Conservation (phyloP, 805 yeast genomes). For the Saccharomycopsis oosterbeekiorum region DNA sequence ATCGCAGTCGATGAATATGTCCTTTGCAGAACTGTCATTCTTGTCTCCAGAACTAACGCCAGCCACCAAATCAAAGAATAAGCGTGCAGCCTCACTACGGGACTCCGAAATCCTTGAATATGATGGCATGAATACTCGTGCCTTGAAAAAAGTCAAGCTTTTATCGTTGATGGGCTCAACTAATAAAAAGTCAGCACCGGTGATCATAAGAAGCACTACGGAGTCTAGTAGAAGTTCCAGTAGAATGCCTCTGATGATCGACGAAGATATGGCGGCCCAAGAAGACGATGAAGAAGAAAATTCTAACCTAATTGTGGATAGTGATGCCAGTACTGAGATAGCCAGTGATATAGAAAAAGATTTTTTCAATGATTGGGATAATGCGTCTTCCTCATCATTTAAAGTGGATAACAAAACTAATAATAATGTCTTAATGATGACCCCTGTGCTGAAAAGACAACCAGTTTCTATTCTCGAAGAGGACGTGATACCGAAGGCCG, state of each 20-base stretch:
- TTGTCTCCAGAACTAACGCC: background rate
- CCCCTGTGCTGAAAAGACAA: conserved; percentile 11
- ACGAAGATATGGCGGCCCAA: too few relatives aligned
- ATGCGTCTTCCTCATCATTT: background rate
- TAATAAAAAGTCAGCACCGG: background rate
- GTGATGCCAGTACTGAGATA: conserved; percentile 15
- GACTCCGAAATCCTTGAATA: background rate
- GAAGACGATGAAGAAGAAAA: background rate
- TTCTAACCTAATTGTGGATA: conserved; percentile 1
- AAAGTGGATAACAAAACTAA: background rate
- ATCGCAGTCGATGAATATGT: background rate
- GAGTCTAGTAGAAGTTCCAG: background rate
- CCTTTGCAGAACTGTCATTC: background rate
- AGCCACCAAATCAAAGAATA: background rate
- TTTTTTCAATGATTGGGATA: conserved; percentile 1
- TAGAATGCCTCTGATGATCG: too few relatives aligned
- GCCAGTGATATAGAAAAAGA: conserved; percentile 15
- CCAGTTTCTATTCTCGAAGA: background rate
- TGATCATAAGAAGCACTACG: background rate
- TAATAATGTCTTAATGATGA: background rate
- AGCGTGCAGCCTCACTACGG: background rate
- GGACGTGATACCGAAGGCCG: background rate
- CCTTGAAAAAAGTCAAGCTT: background rate
- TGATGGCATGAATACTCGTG: background rate
- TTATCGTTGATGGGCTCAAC: background rate